These are phyloP conservation scores for Trichoderma cornu-damae DNA, from an alignment of 2,329 filamentous ascomycete species.

Conservation along the genomic window DNA sequence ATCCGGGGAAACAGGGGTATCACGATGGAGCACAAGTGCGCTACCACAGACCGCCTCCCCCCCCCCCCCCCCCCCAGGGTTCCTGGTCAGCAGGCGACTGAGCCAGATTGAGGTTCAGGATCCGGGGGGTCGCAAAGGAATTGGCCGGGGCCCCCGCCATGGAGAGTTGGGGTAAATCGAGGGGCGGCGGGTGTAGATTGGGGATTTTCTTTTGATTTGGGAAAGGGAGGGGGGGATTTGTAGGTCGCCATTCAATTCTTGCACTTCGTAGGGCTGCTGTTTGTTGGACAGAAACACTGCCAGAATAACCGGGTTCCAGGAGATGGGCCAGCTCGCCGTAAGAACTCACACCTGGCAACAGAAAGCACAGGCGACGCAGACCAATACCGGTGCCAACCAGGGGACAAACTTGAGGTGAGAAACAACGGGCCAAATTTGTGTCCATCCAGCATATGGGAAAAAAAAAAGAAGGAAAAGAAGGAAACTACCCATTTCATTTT, in stretches of 20 bases:
- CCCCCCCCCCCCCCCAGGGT: constrained; percentile 24
- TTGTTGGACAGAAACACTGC: background rate
- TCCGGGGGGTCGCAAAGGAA: constrained; percentile 12
- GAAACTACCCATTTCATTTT: background rate
- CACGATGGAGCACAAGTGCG: constrained; percentile 26
- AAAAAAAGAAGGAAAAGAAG: background rate
- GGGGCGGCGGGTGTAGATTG: constrained; percentile 10
- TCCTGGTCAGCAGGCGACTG: constrained; percentile 25
- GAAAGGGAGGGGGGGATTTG: background rate
- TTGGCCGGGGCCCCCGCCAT: constrained; percentile 13
- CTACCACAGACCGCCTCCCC: constrained; percentile 25
- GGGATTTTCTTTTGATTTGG: constrained; percentile 15
- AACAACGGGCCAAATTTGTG: no score
- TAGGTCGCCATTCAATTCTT: background rate
- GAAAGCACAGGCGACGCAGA: background rate
- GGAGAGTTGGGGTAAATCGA: constrained; percentile 18
- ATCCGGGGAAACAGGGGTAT: constrained; percentile 35
- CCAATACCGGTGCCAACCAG: background rate
- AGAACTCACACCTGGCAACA: background rate
- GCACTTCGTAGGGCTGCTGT: background rate
- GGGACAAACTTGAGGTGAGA: background rate
- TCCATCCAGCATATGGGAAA: background rate
- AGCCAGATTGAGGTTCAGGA: constrained; percentile 22
- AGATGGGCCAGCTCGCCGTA: background rate
- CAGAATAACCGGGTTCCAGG: background rate